phyloP scores from a whole-genome alignment of 352 stramenopile genomes.

The Halophytophthora polymorphica region DNA sequence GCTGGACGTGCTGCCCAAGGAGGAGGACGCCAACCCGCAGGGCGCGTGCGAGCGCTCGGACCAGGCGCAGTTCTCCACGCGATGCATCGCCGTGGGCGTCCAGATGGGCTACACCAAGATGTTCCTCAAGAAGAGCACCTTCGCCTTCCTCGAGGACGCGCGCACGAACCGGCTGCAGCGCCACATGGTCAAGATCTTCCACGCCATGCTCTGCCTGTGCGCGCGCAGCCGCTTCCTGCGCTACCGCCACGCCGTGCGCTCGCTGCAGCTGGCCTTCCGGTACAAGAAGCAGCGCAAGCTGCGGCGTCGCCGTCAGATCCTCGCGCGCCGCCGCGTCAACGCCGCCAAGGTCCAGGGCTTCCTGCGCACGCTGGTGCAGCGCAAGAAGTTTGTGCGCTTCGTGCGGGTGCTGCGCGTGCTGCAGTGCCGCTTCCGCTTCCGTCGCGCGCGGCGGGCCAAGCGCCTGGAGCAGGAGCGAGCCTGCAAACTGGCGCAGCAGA shows the following conservation, averaged over 20 bases:
- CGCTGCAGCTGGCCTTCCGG: conserved; percentile 59
- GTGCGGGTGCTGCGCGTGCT: conserved; percentile 53
- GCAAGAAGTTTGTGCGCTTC: conserved; percentile 54
- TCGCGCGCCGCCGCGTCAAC: conserved; percentile 38
- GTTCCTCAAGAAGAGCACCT: conserved; percentile 91
- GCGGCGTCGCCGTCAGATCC: conserved; percentile 24
- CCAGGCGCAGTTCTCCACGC: conserved; percentile 57
- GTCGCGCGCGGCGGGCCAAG: conserved; percentile 23
- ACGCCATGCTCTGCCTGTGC: conserved; percentile 59
- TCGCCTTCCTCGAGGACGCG: conserved; percentile 90
- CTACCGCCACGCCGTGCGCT: conserved; percentile 45
- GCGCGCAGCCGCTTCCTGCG: conserved; percentile 58
- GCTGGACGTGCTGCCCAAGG: conserved; percentile 88
- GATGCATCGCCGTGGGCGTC: conserved; percentile 58
- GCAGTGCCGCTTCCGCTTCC: conserved; percentile 71
- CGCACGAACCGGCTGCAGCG: conserved; percentile 58
- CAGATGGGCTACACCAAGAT: conserved; percentile 96
- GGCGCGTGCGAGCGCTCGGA: conserved; percentile 68
- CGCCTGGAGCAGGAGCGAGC: conserved; percentile 21
- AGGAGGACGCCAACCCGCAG: conserved; percentile 77
- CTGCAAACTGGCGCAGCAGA: conserved; percentile 15
- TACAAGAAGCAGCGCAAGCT: conserved; percentile 45
- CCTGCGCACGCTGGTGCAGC: conserved; percentile 49
- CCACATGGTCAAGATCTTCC: conserved; percentile 75
- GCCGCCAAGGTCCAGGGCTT: conserved; percentile 52